Percentiles rank a stretch among this genome's conserved stretches.
Conservation (phyloP, 352 stramenopile species). For the Globisporangium mamillatum region DNA sequence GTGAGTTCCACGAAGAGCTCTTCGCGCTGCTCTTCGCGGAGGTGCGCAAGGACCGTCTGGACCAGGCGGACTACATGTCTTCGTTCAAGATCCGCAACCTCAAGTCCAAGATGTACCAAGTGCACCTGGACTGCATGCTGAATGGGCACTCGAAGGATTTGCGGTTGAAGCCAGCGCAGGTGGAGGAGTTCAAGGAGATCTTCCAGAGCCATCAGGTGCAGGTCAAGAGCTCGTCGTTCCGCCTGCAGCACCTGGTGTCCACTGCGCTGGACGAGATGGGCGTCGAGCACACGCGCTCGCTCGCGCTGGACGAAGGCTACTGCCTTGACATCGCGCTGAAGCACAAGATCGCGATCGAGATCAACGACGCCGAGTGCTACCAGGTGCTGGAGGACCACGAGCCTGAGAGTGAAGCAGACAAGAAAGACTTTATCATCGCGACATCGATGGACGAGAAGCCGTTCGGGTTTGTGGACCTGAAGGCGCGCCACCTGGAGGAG, state of each 20-base stretch:
- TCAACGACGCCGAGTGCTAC: conserved; percentile 57
- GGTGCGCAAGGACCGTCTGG: conserved; percentile 37
- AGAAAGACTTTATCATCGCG: conserved; percentile 9
- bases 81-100: conserved; percentile 34
- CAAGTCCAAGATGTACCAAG: conserved; percentile 56
- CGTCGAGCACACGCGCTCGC: conserved; percentile 32
- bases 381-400: conserved; percentile 36
- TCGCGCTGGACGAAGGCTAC: conserved; percentile 42
- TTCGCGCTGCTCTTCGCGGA: conserved; percentile 41
- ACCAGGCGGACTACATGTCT: conserved; percentile 27
- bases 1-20: conserved; percentile 54
- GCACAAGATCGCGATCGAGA: conserved; percentile 64
- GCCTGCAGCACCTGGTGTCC: conserved; percentile 50
- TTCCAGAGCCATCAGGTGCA: conserved; percentile 54
- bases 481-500: conserved; percentile 57
- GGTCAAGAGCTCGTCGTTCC: conserved; percentile 55
- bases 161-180: conserved; percentile 24
- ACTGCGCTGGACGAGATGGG: conserved; percentile 56
- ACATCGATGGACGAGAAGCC: conserved; percentile 28
- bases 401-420: conserved; percentile 12
- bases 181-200: conserved; percentile 36
- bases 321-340: conserved; percentile 48
- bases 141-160: conserved; percentile 31
- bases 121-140: conserved; percentile 60
- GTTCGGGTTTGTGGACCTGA: conserved; percentile 58